phyloP scores from a whole-genome alignment of 106 monocot species.

The Acorus calamus region DNA sequence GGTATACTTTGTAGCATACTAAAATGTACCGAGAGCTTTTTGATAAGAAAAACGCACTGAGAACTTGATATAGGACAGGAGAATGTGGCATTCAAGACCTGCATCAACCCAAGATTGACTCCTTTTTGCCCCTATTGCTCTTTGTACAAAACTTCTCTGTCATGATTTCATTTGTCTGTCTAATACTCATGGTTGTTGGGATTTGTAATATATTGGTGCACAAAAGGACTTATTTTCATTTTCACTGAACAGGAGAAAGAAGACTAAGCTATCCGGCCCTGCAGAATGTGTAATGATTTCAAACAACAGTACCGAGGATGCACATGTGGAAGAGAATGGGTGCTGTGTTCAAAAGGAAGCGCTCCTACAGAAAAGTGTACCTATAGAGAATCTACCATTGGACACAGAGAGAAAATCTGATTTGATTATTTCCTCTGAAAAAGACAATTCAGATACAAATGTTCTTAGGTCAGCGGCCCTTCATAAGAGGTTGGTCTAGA shows the following conservation, averaged over 20 bases:
- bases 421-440: not conserved
- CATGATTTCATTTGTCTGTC: too few relatives aligned
- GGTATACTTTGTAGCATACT: too few relatives aligned
- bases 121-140: too few relatives aligned
- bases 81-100: too few relatives aligned
- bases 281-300: not conserved
- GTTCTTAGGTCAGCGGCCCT: too few relatives aligned
- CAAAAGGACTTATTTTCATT: not conserved
- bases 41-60: too few relatives aligned
- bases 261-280: conserved; percentile 6
- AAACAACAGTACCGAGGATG: not conserved
- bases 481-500: too few relatives aligned
- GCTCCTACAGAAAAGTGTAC: not conserved
- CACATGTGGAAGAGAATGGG: conserved; percentile 5
- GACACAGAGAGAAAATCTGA: not conserved
- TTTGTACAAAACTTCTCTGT: too few relatives aligned
- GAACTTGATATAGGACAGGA: too few relatives aligned
- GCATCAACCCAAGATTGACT: too few relatives aligned
- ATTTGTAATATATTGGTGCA: not conserved
- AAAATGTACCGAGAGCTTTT: too few relatives aligned
- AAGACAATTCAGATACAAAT: not conserved
- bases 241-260: conserved; percentile 21
- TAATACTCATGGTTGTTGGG: not conserved
- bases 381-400: not conserved
- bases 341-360: not conserved